These are phyloP conservation scores for Coemansia sp. DNA, from an alignment of 192 early-diverging fungal genomes.

Conservation along the genomic window DNA sequence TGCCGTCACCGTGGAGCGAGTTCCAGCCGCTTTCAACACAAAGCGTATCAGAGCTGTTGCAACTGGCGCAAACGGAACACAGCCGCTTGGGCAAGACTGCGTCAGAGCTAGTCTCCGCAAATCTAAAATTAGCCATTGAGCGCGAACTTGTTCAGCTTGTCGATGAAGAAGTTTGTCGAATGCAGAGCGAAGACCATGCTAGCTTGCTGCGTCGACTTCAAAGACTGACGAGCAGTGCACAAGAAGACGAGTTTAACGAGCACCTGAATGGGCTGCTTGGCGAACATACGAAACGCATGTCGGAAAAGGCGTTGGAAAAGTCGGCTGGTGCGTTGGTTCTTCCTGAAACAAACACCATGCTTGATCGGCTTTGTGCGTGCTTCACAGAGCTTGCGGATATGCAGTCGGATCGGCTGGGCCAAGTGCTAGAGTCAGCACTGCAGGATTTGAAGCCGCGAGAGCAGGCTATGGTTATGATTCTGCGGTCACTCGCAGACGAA, in stretches of 20 bases:
- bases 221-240: background rate
- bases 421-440: constrained; percentile 4
- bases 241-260: background rate
- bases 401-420: constrained; percentile 6
- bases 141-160: constrained; percentile 12
- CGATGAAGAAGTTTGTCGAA: constrained; percentile 15
- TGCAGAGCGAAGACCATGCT: background rate
- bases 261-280: background rate
- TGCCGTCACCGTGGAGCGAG: constrained; percentile 46
- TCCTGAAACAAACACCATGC: background rate
- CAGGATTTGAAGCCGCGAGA: constrained; percentile 1
- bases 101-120: background rate
- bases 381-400: constrained; percentile 15
- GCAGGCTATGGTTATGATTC: constrained; percentile 4
- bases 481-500: constrained; percentile 21
- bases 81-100: constrained; percentile 8
- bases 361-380: constrained; percentile 18
- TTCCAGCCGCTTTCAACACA: constrained; percentile 34
- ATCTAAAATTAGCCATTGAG: constrained; percentile 12
- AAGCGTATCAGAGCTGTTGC: constrained; percentile 17
- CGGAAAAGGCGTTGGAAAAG: background rate
- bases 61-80: constrained; percentile 20
- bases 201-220: constrained; percentile 8
- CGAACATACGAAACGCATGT: constrained; percentile 5
- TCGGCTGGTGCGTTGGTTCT: background rate